Conservation (phyloP, 495 filamentous ascomycete genomes). For the Opeltia flavorubescens region DNA sequence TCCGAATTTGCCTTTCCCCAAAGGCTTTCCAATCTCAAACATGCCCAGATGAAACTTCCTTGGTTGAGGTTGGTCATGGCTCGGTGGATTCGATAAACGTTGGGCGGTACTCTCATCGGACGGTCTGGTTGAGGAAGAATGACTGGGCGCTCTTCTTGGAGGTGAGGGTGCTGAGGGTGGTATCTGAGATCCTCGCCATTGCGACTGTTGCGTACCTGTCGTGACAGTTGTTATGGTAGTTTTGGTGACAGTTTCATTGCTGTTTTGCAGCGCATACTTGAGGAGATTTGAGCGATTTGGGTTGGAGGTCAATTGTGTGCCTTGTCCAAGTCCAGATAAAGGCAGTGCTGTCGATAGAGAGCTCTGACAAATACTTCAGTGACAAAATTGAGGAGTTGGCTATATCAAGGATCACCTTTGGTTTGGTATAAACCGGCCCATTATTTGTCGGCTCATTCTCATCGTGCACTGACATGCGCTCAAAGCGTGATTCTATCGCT, state of each 20-base stretch:
- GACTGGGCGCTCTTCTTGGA: constrained; percentile 20
- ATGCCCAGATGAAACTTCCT: constrained; percentile 89
- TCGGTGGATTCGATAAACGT: constrained; percentile 33
- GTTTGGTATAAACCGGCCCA: constrained; percentile 41
- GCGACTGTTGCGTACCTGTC: constrained; percentile 50
- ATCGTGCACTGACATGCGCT: constrained; percentile 68
- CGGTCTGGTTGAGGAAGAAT: constrained; percentile 27
- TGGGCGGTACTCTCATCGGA: constrained; percentile 44
- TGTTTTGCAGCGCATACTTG: constrained; percentile 71
- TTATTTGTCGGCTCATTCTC: constrained; percentile 50
- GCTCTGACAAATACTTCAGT: constrained; percentile 13
- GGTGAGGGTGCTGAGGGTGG: constrained; percentile 25
- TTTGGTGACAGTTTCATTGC: constrained; percentile 40
- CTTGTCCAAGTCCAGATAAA: constrained; percentile 37
- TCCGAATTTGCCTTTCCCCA: constrained; percentile 96
- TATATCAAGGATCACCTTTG: constrained; percentile 40
- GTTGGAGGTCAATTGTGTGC: constrained; percentile 39
- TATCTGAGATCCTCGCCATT: constrained; percentile 34
- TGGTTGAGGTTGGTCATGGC: constrained; percentile 48
- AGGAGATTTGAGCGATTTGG: constrained; percentile 55
- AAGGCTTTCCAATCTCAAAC: constrained; percentile 94
- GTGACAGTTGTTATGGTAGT: constrained; percentile 45
- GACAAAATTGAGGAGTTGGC: not conserved
- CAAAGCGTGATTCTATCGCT: constrained; percentile 64
- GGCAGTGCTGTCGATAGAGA: constrained; percentile 36